Conservation (phyloP, 805 yeast genomes). For the Candida qinlingensis region DNA sequence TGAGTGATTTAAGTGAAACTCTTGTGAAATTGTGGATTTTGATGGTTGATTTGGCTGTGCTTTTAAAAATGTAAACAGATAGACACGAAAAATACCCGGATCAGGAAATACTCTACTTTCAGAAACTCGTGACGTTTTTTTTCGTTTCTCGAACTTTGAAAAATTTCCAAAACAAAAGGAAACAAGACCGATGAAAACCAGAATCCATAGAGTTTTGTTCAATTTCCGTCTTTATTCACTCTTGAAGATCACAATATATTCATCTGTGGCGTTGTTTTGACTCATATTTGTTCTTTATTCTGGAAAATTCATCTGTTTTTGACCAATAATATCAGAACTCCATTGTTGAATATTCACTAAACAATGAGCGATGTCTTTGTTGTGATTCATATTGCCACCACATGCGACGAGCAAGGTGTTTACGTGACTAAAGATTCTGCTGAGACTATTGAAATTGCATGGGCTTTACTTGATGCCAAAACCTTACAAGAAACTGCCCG, state of each 20-base stretch:
- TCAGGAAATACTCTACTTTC: neutral
- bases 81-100: neutral
- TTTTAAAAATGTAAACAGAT: neutral
- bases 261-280: too few species aligned
- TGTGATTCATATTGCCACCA: constrained; percentile 56
- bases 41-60: too few species aligned
- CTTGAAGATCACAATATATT: too few species aligned
- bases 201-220: too few species aligned
- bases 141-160: neutral
- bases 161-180: constrained; percentile 1
- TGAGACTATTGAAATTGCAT: constrained; percentile 63
- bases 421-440: constrained; percentile 61
- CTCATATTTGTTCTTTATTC: too few species aligned
- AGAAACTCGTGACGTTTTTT: too few species aligned
- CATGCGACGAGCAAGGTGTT: constrained; percentile 59
- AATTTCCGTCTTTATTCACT: too few species aligned
- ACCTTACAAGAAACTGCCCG: constrained; percentile 38
- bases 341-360: neutral
- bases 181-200: neutral
- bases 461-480: constrained; percentile 55
- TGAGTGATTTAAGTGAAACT: too few species aligned
- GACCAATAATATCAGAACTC: too few species aligned
- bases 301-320: too few species aligned
- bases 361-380: constrained; percentile 44
- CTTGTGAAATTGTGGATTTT: too few species aligned